A percentile compares a stretch with the other conserved stretches of the same genome.
Evolutionary conservation across 2,329 filamentous ascomycete species (phyloP).

Genomic region (Fusarium penzigii): DNA sequence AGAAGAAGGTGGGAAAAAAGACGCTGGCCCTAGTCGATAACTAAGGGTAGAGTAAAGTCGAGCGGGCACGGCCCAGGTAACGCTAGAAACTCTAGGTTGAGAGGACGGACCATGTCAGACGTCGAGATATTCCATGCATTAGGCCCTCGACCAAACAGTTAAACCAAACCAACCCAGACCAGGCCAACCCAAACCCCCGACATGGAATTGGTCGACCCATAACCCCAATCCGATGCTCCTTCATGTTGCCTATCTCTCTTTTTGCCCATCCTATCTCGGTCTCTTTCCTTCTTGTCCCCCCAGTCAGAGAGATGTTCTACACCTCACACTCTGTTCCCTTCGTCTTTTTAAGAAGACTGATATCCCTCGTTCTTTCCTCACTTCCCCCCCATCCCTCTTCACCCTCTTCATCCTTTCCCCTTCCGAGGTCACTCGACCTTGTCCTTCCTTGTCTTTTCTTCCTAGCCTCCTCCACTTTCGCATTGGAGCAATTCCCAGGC

Average conservation of each 20-base stretch:
- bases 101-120: constrained; percentile 8
- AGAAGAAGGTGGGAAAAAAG: neutral
- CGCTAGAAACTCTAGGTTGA: constrained; percentile 10
- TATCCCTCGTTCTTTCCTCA: constrained; percentile 6
- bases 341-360: constrained; percentile 24
- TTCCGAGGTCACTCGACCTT: constrained; percentile 20
- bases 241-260: constrained; percentile 7
- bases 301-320: neutral
- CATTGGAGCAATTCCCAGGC: neutral
- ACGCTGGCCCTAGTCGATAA: constrained; percentile 11
- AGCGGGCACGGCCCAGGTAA: constrained; percentile 2
- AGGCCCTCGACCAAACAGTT: constrained; percentile 9
- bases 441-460: constrained; percentile 11
- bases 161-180: neutral
- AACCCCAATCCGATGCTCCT: neutral
- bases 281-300: too few relatives aligned
- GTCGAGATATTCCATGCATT: constrained; percentile 10
- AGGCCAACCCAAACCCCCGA: neutral
- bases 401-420: constrained; percentile 12
- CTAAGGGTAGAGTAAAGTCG: constrained; percentile 4
- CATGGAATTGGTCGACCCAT: neutral
- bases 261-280: constrained; percentile 1
- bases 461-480: neutral
- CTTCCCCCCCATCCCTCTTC: constrained; percentile 4
- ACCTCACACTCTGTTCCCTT: constrained; percentile 7